These are phyloP conservation scores for Coemansia sp. DNA, from an alignment of 192 early-diverging fungal species.

Conservation along the genomic window DNA sequence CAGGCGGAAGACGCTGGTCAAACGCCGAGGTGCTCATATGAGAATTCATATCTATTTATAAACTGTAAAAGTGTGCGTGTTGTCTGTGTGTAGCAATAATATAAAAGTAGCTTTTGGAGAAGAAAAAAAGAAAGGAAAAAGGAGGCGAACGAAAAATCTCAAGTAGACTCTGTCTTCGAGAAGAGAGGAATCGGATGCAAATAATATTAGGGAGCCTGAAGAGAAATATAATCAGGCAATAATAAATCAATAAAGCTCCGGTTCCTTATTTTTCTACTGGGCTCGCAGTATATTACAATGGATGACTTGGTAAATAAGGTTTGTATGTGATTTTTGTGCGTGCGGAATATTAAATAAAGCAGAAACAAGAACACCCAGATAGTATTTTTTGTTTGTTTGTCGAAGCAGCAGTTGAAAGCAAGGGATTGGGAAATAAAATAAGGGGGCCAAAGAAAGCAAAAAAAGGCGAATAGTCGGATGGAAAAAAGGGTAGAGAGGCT, in stretches of 20 bases:
- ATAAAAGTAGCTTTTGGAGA: no score
- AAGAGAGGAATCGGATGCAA: neutral
- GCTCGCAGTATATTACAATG: slow-evolving; percentile 1
- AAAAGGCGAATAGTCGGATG: neutral
- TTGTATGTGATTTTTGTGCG: neutral
- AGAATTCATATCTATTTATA: slow-evolving; percentile 5
- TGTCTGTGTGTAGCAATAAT: neutral
- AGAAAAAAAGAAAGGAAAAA: neutral
- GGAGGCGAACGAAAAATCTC: no score
- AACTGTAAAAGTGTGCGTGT: neutral
- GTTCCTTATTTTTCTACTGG: neutral
- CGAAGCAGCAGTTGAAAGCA: neutral
- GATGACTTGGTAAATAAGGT: neutral
- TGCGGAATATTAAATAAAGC: neutral
- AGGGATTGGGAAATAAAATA: neutral
- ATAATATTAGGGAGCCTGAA: neutral
- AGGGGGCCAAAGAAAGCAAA: neutral
- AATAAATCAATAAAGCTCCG: slow-evolving; percentile 1
- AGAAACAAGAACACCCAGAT: neutral
- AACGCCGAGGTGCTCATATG: neutral
- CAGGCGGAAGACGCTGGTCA: slow-evolving; percentile 1
- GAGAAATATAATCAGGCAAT: neutral
- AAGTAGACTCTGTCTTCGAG: no score
- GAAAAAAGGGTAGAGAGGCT: neutral
- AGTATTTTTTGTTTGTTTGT: neutral